Evolutionary conservation across 2,329 filamentous ascomycete genomes (phyloP), one percentile per base, ranked within the genome.

Genomic region (Monilinia aucupariae): DNA sequence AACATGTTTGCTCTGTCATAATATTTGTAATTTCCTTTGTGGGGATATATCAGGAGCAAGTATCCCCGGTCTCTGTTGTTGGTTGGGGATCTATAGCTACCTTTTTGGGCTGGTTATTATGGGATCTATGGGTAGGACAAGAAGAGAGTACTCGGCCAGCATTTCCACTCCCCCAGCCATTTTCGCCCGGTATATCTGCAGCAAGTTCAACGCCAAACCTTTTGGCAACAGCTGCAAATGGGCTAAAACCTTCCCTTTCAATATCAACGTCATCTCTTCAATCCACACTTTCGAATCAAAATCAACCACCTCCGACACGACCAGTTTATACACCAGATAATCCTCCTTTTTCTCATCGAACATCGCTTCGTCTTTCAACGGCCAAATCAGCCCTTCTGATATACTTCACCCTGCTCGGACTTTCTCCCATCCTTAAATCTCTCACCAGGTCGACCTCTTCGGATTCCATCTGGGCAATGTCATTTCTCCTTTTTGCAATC

Each of bases 391-490:
- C 92, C 0, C 80, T 96, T 45, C 82, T 97, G 56, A 97, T 97
- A 71, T 97, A 96, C 77, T 96, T 89, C 69, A 92, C 92, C 4
- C 82, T 99, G 17, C 85, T 97, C 4, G 94, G 93, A 13, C 82
- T 99, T 4, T 96, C 91, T 49, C 94, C 94, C 0, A 97, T 99
- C 67, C 85, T 99, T 66, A 97, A 97, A 75, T 97, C 92, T 1
- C 83, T 99, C n/a, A 99, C 94, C 0, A 85, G 84, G 58, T 97
- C 92, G 6, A 97, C 93, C 5, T 93, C 91, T 9, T 89, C 85
- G 62, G 94, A 99, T 80, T 94, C 89, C 50, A 99, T 99, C 74
- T 99, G 94, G 94, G 91, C 94, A 64, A 89, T 99, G 80, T 94
- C 91, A 58, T 92, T 91, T 72, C 94, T 92, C 86, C 82, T 99